Evolutionary conservation across 2,329 filamentous ascomycete genomes (phyloP), one percentile per base, ranked within the genome.

Genomic region (Aureobasidium leucospermi): DNA sequence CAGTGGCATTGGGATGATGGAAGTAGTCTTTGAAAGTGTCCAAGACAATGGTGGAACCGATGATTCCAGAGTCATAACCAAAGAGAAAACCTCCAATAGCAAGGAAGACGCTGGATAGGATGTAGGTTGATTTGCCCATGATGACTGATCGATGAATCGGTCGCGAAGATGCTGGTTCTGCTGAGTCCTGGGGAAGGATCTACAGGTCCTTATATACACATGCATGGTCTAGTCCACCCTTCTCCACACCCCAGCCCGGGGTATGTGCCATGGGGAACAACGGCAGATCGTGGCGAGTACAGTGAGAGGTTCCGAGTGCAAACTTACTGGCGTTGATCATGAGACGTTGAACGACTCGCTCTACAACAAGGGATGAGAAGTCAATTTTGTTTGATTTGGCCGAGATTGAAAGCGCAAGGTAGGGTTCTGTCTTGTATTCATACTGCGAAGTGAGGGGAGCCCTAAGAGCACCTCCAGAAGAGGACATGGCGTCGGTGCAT

Each of bases 61-160:
- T 70, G 64, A 71, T 71, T 63, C 70, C 69, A 41, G 63, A 66
- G 45, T 71, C 69, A 55, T 69, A 71, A 23, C 68, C 68, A 31
- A 70, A 69, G 3, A 70, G 63, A 52, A 70, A 68, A 39, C 60
- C 60, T 32, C 57, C 60, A 28, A 60, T 62, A 13, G 60, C 57
- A 10, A 60, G 49, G 32, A 62, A 62, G 15, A 43, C 45, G 38
- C 56, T 58, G 13, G 60, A 62, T 10, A 45, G 46, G 36, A 51
- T 48, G 29, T 46, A 46, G 29, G 58, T 53, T 11, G 60, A 43
- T 57, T 46, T 62, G 31, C 60, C 60, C 58, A 62, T 62, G 19
- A 16, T 43, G 23, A 16, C 41, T 45, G 28, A 9, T 34, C 16
- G 11, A 8, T 41, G 9, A 8, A 10, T 7, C 11, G 9, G 9